Percentiles rank a stretch among this genome's conserved stretches.
Evolutionary conservation across 306 rosid species (phyloP).

Genomic region (Prunus mongolica): DNA sequence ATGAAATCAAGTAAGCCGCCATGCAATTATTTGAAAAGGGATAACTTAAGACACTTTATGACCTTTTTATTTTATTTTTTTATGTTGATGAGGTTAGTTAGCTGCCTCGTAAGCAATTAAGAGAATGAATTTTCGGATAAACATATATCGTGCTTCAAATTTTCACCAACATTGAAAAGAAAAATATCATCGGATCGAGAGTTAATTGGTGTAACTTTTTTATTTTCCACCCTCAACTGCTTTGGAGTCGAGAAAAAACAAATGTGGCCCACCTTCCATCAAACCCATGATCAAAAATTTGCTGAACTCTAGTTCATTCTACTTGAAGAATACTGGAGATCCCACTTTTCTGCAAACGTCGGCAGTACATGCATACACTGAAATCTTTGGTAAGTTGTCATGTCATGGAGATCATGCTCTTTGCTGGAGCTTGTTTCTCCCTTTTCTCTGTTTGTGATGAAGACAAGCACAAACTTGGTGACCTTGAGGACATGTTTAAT

Average conservation of each 20-base stretch:
- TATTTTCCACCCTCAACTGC: not conserved
- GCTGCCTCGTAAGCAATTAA: no score
- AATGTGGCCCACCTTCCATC: not conserved
- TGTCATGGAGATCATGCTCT: conserved; percentile 2
- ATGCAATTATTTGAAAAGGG: not conserved
- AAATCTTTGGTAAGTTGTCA: not conserved
- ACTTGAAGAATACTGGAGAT: not conserved
- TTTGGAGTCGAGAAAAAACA: not conserved
- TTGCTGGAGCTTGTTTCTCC: not conserved
- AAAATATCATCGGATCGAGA: not conserved
- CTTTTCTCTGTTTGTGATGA: conserved; percentile 3
- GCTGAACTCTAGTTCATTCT: not conserved
- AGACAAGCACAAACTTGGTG: conserved; percentile 7
- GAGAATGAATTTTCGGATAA: not conserved
- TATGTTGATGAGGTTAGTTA: not conserved
- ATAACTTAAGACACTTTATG: not conserved
- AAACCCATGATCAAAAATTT: not conserved
- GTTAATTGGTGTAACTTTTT: not conserved
- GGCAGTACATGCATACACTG: not conserved
- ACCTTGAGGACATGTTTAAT: conserved; percentile 4
- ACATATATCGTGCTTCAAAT: not conserved
- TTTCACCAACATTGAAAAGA: no score
- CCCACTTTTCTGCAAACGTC: not conserved
- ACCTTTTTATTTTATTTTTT: not conserved
- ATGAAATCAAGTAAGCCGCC: not conserved